phyloP scores from a whole-genome alignment of 2,329 filamentous ascomycete species.

The Colletotrichum tofieldiae region DNA sequence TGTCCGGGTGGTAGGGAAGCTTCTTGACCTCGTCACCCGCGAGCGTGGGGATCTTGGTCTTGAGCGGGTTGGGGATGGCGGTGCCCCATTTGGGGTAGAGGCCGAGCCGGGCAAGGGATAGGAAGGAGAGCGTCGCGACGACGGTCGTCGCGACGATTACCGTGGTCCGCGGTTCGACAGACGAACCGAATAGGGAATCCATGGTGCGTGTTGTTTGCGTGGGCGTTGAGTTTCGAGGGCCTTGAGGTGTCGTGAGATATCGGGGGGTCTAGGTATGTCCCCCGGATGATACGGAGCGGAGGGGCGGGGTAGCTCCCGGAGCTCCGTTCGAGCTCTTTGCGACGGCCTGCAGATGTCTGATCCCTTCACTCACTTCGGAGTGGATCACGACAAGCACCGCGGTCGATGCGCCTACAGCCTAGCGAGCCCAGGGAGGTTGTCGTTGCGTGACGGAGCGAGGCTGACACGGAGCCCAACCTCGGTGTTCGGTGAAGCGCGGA shows the following conservation, averaged over 20 bases:
- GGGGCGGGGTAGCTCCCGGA: not conserved
- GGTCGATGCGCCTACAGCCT: not conserved
- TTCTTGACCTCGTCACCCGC: conserved; percentile 55
- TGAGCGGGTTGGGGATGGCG: conserved; percentile 62
- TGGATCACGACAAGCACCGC: not conserved
- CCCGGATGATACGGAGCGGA: conserved; percentile 5
- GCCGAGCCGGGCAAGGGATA: conserved; percentile 52
- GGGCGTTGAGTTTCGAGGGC: not conserved
- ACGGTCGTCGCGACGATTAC: conserved; percentile 58
- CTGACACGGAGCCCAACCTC: not conserved
- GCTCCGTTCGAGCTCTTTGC: not conserved
- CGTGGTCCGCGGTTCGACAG: conserved; percentile 48
- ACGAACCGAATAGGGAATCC: conserved; percentile 49
- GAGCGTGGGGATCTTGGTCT: conserved; percentile 55
- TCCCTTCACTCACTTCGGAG: too few relatives aligned
- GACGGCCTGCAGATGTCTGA: not conserved
- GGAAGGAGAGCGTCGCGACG: conserved; percentile 58
- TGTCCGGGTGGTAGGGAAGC: conserved; percentile 75
- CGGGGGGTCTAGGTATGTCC: not conserved
- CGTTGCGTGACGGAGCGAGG: not conserved
- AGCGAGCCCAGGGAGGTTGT: not conserved
- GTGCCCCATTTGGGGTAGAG: conserved; percentile 59
- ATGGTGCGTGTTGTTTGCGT: conserved; percentile 42
- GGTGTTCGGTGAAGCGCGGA: conserved; percentile 2
- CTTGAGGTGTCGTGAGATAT: not conserved